phyloP scores from a whole-genome alignment of 1,139 yeast genomes.

The Yamadazyma pseudoaaseri region DNA sequence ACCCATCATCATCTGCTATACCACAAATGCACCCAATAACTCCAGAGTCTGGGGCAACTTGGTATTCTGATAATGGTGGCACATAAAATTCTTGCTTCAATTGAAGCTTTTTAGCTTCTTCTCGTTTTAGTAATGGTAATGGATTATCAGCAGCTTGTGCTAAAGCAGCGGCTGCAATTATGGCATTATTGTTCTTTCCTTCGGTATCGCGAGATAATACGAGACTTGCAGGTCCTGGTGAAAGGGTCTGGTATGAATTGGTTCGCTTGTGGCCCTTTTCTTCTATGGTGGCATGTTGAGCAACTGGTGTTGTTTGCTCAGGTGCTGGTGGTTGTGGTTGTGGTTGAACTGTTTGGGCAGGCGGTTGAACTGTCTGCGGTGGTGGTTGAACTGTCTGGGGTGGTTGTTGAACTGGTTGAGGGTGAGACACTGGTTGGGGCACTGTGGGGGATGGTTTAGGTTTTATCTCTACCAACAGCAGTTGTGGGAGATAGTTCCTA shows the following conservation, averaged over 20 bases:
- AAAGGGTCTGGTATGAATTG: conserved; percentile 6
- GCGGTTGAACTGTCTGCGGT: too few relatives aligned
- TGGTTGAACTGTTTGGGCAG: too few relatives aligned
- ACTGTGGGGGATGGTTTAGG: too few relatives aligned
- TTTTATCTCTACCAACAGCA: too few relatives aligned
- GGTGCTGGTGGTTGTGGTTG: background rate
- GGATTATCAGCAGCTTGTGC: conserved; percentile 74
- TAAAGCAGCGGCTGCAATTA: conserved; percentile 68
- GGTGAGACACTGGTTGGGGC: too few relatives aligned
- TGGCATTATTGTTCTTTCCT: conserved; percentile 42
- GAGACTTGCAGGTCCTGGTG: conserved; percentile 26
- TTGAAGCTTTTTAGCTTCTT: conserved; percentile 3
- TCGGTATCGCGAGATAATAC: conserved; percentile 45
- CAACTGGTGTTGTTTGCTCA: background rate
- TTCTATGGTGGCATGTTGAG: background rate
- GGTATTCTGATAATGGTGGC: conserved; percentile 46
- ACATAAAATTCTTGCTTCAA: conserved; percentile 5
- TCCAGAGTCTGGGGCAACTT: conserved; percentile 79
- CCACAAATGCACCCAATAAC: conserved; percentile 89
- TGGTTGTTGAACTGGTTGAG: too few relatives aligned
- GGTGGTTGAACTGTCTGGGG: too few relatives aligned
- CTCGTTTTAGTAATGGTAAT: conserved; percentile 38
- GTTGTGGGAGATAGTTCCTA: too few relatives aligned
- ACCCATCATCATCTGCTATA: conserved; percentile 89
- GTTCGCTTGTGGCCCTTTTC: conserved; percentile 3